These are phyloP conservation scores for Echium plantagineum DNA, from an alignment of 257 asterid genomes.

Conservation along the genomic window DNA sequence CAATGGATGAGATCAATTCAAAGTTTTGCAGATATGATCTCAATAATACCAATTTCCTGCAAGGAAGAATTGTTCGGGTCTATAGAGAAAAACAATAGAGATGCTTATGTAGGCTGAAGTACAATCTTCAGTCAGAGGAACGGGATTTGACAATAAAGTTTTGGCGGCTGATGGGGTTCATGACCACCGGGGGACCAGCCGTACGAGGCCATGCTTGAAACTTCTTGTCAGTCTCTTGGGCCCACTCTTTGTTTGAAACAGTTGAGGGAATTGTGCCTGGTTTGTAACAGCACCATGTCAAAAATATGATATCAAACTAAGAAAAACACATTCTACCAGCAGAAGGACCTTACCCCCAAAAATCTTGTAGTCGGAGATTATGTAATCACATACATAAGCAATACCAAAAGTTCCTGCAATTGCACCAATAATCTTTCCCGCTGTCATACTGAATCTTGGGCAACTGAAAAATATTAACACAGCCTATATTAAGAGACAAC, in stretches of 20 bases:
- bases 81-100: neutral
- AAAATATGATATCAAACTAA: neutral
- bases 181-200: slow-evolving; percentile 95
- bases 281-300: neutral
- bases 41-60: neutral
- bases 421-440: slow-evolving; percentile 16
- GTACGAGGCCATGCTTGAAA: slow-evolving; percentile 97
- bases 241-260: slow-evolving; percentile 54
- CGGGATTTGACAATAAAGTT: slow-evolving; percentile 67
- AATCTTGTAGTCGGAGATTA: slow-evolving; percentile 24
- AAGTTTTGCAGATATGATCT: neutral
- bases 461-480: slow-evolving; percentile 7
- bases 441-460: slow-evolving; percentile 21
- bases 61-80: neutral
- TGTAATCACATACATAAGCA: slow-evolving; percentile 21
- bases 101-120: neutral
- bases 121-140: slow-evolving; percentile 26
- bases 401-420: slow-evolving; percentile 25
- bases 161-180: slow-evolving; percentile 96
- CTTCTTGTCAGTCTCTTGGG: slow-evolving; percentile 73
- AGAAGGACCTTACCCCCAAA: slow-evolving; percentile 31
- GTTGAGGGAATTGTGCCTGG: slow-evolving; percentile 68
- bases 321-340: neutral
- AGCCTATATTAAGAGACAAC: neutral
- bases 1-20: neutral